Percentiles rank a stretch among this genome's conserved stretches.
phyloP scores from a whole-genome alignment of 2,329 filamentous ascomycete species.

The Dryadomyces quercivorus region DNA sequence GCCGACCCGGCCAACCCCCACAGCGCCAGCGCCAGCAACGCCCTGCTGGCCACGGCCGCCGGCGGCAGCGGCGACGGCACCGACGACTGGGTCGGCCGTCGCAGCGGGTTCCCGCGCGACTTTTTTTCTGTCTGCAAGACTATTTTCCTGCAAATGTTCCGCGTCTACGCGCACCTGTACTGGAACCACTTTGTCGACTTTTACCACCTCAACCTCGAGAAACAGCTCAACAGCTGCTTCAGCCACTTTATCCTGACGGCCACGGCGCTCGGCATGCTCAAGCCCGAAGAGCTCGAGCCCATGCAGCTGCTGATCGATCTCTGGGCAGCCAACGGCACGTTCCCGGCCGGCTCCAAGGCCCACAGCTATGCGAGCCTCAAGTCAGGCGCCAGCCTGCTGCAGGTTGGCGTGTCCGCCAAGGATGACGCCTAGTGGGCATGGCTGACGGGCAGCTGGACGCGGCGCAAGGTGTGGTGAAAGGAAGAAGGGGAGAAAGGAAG shows the following conservation, averaged over 20 bases:
- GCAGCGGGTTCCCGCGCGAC: constrained; percentile 81
- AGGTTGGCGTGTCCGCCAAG: constrained; percentile 14
- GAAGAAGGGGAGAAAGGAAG: neutral
- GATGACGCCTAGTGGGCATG: neutral
- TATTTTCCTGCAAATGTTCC: constrained; percentile 97
- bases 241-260: constrained; percentile 74
- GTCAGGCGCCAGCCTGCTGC: constrained; percentile 45
- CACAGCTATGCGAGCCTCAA: constrained; percentile 51
- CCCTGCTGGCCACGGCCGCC: neutral
- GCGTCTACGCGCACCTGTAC: constrained; percentile 95
- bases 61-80: neutral
- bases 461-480: too few species aligned
- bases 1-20: constrained; percentile 33
- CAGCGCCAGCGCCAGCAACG: neutral
- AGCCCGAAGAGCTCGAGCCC: constrained; percentile 82
- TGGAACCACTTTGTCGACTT: constrained; percentile 88
- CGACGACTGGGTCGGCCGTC: constrained; percentile 75
- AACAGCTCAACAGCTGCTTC: constrained; percentile 79
- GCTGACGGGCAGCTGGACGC: neutral
- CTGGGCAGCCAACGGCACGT: constrained; percentile 78
- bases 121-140: constrained; percentile 86
- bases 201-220: constrained; percentile 69
- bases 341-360: constrained; percentile 61
- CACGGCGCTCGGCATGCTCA: constrained; percentile 71
- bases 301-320: constrained; percentile 92